A percentile compares a stretch with the other conserved stretches of the same genome.
phyloP scores from a whole-genome alignment of 208 protist genomes.

The Acanthamoeba royreba region DNA sequence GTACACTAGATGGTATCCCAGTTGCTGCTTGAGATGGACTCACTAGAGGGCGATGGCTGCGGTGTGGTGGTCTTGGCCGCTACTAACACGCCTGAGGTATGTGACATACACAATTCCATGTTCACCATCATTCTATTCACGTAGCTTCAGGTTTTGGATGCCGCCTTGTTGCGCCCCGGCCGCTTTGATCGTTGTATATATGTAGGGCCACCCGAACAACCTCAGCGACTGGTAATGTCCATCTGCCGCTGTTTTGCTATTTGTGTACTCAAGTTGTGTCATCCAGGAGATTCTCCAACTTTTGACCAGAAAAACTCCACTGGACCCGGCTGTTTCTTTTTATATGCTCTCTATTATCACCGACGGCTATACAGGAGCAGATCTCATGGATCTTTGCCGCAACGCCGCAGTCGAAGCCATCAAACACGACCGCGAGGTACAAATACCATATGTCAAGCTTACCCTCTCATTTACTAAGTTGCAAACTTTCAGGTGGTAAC shows the following conservation, averaged over 20 bases:
- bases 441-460: neutral
- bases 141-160: neutral
- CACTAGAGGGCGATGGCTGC: neutral
- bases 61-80: conserved; percentile 21
- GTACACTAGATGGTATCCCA: conserved; percentile 46
- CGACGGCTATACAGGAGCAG: neutral
- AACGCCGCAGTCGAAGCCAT: neutral
- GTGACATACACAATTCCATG: neutral
- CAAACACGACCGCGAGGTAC: neutral
- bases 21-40: conserved; percentile 27
- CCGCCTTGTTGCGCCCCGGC: neutral
- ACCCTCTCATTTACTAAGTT: neutral
- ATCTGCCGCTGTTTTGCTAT: neutral
- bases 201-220: neutral
- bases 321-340: neutral
- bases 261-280: neutral
- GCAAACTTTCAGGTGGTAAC: neutral
- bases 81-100: conserved; percentile 5
- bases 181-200: conserved; percentile 45
- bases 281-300: neutral
- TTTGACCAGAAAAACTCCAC: neutral
- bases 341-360: neutral
- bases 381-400: conserved; percentile 34
- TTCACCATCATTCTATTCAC: neutral
- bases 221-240: neutral